phyloP scores from a whole-genome alignment of 768 basidiomycete species.

The Melanogaster broomeanus region DNA sequence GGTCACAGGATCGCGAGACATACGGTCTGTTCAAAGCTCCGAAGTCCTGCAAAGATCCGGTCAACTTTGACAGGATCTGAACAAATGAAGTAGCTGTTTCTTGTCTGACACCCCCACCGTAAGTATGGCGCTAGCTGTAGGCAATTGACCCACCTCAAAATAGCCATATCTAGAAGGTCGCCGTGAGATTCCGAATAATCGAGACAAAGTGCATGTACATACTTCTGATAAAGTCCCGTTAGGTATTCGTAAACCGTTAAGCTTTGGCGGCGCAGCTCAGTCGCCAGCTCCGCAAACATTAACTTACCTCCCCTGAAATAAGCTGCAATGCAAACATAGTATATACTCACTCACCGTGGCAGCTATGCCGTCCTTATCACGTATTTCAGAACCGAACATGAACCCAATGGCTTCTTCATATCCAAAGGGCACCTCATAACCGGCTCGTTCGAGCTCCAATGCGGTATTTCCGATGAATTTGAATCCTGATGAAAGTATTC shows the following conservation, averaged over 20 bases:
- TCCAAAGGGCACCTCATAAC: constrained; percentile 76
- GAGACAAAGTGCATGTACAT: constrained; percentile 9
- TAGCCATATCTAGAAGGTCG: constrained; percentile 61
- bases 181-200: neutral
- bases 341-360: constrained; percentile 56
- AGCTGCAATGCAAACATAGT: neutral
- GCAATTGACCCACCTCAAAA: constrained; percentile 54
- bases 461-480: constrained; percentile 90
- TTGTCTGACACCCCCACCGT: constrained; percentile 49
- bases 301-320: constrained; percentile 41
- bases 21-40: constrained; percentile 52
- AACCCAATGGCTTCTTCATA: constrained; percentile 94
- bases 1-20: constrained; percentile 3
- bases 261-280: constrained; percentile 48
- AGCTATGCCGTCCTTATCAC: constrained; percentile 88
- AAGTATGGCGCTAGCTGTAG: neutral
- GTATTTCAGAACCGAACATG: constrained; percentile 78
- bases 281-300: constrained; percentile 68
- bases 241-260: constrained; percentile 59
- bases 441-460: constrained; percentile 59
- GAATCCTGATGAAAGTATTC: constrained; percentile 56
- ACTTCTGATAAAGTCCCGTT: constrained; percentile 64
- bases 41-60: constrained; percentile 65
- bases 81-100: constrained; percentile 83
- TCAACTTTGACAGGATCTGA: constrained; percentile 65